These are phyloP conservation scores for Lecanicillium sp. DNA, from an alignment of 2,329 filamentous ascomycete genomes.

Conservation along the genomic window DNA sequence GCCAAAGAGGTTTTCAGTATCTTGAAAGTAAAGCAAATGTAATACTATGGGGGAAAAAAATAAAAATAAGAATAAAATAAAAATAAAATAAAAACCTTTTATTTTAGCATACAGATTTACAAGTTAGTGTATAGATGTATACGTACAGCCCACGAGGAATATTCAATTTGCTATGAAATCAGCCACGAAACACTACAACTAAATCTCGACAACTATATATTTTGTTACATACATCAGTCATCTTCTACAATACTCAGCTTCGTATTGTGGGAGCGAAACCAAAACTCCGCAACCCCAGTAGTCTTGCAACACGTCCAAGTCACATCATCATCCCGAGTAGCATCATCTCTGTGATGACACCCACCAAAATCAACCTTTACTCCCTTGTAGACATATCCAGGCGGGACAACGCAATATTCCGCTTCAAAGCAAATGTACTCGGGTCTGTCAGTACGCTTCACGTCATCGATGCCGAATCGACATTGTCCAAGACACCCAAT, in stretches of 20 bases:
- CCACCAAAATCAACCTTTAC: not conserved
- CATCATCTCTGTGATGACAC: not conserved
- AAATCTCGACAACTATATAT: too few species aligned
- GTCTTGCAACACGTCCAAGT: slow-evolving; percentile 1
- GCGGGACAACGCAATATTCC: too few species aligned
- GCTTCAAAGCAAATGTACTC: too few species aligned
- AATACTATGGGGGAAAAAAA: too few species aligned
- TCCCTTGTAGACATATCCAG: not conserved
- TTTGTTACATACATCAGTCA: too few species aligned
- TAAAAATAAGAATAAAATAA: too few species aligned
- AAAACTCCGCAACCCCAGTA: slow-evolving; percentile 1
- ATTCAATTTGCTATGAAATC: too few species aligned
- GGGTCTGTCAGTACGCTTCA: not conserved
- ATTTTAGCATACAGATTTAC: not conserved
- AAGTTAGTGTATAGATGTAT: not conserved
- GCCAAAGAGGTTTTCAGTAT: too few species aligned
- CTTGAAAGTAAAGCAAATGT: too few species aligned
- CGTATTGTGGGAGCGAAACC: too few species aligned
- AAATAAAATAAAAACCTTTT: not conserved
- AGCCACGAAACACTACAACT: too few species aligned
- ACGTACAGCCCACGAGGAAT: not conserved
- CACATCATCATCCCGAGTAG: not conserved
- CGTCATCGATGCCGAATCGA: slow-evolving; percentile 2
- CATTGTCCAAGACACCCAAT: slow-evolving; percentile 1
- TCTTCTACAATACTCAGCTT: too few species aligned